Percentiles rank a stretch among this genome's conserved stretches.
Conservation (phyloP, 768 basidiomycete species). For the Amanita rimosa region DNA sequence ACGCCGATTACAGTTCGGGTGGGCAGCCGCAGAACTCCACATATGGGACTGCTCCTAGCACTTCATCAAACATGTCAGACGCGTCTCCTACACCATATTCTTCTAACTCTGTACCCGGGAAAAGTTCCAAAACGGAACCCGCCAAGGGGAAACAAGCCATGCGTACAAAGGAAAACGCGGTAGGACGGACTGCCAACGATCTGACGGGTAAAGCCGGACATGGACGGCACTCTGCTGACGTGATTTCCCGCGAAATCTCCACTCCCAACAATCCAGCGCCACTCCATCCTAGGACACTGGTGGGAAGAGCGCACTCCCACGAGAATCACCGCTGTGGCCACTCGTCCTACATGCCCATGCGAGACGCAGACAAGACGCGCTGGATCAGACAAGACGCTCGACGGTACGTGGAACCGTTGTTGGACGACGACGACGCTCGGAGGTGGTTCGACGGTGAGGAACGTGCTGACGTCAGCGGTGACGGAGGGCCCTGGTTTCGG, state of each 20-base stretch:
- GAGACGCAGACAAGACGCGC: not conserved
- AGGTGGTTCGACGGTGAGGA: not conserved
- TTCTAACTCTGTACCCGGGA: not conserved
- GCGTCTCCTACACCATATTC: not conserved
- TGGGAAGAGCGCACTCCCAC: not conserved
- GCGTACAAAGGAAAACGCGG: not conserved
- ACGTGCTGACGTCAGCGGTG: slow-evolving; percentile 2
- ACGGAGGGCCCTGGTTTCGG: not conserved
- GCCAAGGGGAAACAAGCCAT: not conserved
- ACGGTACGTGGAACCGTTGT: not conserved
- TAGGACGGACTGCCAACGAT: too few relatives aligned
- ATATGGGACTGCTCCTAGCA: not conserved
- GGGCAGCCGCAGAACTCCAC: not conserved
- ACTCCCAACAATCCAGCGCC: not conserved
- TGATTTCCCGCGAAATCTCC: not conserved
- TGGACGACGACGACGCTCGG: too few relatives aligned
- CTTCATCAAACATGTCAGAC: not conserved
- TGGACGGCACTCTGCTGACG: not conserved
- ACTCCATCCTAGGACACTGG: not conserved
- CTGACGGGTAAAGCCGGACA: not conserved
- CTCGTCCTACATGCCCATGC: not conserved
- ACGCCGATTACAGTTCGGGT: slow-evolving; percentile 2
- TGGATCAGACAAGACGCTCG: not conserved
- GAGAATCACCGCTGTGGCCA: not conserved
- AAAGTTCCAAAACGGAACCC: not conserved